Base-by-base conservation (phyloP, 306 rosid genomes). In the Benincasa hispida region DNA sequence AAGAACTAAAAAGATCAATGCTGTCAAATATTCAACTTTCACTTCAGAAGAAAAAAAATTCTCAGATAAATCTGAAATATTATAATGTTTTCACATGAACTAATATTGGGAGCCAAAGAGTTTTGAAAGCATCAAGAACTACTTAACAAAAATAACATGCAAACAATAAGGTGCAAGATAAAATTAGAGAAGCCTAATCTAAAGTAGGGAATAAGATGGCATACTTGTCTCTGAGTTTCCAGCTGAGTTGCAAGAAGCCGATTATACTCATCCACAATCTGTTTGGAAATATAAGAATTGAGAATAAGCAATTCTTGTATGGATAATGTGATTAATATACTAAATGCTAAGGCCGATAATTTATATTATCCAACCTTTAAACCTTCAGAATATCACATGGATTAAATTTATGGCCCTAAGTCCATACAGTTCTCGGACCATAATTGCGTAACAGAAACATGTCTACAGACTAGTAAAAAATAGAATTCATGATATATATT, bases 241-340 rank as follows among this genome's bases (percentile, higher is more conserved):
- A 92, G 84, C 86, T 92, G 99, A 77, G 91, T 89, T 56, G 96
- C 87, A 81, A 94, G 91, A 72, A 92, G 97, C 77, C 69, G 86
- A 84, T 94, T 94, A 87, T 94, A 94, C 69, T 92, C 99, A 15
- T 92, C 96, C 80, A 86, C 87, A 87, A 88, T 90, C 97, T 94
- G 97, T 81, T 77, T 55, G 72, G 83, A 79, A 77, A 83, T 72
- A 77, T 73, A 72, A 74, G 75, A 81, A 56, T 79, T 54, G 55
- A 55, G 70, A 18, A 42, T 9, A 32, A 25, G 45, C 42, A 24
- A 18, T 39, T 37, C 28, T 68, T 70, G 76, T 7, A 72, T 27
- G 25, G 51, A 72, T 72, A 25, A 41, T 66, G 75, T 69, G 56
- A 69, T 69, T 24, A 42, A 42, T n/a, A 6, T 6, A 45, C 55